phyloP scores from a whole-genome alignment of 352 stramenopile species.

The Hyaloperonospora arabidopsidis region DNA sequence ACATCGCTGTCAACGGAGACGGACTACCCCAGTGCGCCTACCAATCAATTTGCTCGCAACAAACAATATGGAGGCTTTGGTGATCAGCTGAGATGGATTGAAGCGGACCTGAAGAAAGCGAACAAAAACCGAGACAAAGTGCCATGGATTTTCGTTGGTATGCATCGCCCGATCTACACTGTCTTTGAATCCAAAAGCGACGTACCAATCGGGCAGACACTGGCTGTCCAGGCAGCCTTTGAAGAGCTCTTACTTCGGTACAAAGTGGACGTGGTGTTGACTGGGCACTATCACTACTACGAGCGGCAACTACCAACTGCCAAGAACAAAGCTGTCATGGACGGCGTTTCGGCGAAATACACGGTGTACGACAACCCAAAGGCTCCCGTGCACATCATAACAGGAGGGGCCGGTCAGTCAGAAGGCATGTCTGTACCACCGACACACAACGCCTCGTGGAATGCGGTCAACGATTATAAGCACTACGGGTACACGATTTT shows the following conservation, averaged over 20 bases:
- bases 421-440: slow-evolving; percentile 31
- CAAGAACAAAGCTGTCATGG: slow-evolving; percentile 30
- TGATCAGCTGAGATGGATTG: slow-evolving; percentile 42
- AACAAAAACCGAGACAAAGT: slow-evolving; percentile 36
- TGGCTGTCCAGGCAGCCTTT: slow-evolving; percentile 51
- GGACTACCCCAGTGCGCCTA: slow-evolving; percentile 34
- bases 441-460: slow-evolving; percentile 31
- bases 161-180: slow-evolving; percentile 71
- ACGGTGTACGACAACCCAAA: slow-evolving; percentile 51
- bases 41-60: background rate
- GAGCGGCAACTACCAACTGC: slow-evolving; percentile 62
- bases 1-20: slow-evolving; percentile 80
- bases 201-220: slow-evolving; percentile 15
- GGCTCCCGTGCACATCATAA: slow-evolving; percentile 62
- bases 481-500: slow-evolving; percentile 45
- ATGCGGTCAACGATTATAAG: slow-evolving; percentile 32
- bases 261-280: slow-evolving; percentile 78
- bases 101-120: slow-evolving; percentile 51
- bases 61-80: slow-evolving; percentile 38
- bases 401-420: slow-evolving; percentile 48
- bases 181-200: slow-evolving; percentile 13
- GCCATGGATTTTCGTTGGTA: slow-evolving; percentile 66
- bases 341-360: slow-evolving; percentile 41
- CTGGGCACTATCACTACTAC: slow-evolving; percentile 83
- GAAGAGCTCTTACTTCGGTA: slow-evolving; percentile 82